A percentile compares a stretch with the other conserved stretches of the same genome.
phyloP scores from a whole-genome alignment of 306 rosid genomes.

The Cyclanthera cordifolia region DNA sequence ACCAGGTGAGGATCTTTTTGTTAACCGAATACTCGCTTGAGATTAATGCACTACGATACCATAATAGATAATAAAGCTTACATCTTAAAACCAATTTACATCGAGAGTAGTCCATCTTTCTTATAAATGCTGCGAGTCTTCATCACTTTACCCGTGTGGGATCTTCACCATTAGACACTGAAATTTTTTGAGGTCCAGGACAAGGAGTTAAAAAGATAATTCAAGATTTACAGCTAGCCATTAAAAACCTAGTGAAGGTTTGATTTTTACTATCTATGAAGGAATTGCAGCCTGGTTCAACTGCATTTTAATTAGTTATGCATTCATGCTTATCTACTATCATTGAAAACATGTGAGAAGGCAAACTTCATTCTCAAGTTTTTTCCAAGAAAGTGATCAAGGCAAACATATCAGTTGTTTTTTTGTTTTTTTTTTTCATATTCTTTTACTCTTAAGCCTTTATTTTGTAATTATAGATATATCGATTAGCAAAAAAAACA shows the following conservation, averaged over 20 bases:
- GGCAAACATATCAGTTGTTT: not conserved
- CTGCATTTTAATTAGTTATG: not conserved
- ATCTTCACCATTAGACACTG: too few relatives aligned
- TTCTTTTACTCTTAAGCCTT: not conserved
- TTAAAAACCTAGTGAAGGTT: not conserved
- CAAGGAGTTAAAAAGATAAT: not conserved
- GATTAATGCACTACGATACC: too few relatives aligned
- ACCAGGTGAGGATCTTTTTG: too few relatives aligned
- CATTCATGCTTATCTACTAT: not conserved
- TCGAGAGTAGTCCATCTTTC: too few relatives aligned
- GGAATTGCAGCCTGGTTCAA: not conserved
- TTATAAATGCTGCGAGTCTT: too few relatives aligned
- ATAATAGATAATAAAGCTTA: too few relatives aligned
- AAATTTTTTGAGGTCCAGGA: too few relatives aligned
- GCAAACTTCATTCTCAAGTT: not conserved
- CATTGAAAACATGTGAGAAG: not conserved
- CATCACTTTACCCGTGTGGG: too few relatives aligned
- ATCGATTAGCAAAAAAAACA: too few relatives aligned
- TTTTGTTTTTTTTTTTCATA: not conserved
- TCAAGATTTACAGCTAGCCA: not conserved
- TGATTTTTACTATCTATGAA: not conserved
- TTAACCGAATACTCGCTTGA: too few relatives aligned
- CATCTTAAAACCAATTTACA: too few relatives aligned
- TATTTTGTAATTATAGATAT: not conserved
- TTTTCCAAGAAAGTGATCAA: not conserved